A percentile compares a stretch with the other conserved stretches of the same genome.
Conservation (phyloP, 2,329 filamentous ascomycete genomes). For the Cercospora canescens region DNA sequence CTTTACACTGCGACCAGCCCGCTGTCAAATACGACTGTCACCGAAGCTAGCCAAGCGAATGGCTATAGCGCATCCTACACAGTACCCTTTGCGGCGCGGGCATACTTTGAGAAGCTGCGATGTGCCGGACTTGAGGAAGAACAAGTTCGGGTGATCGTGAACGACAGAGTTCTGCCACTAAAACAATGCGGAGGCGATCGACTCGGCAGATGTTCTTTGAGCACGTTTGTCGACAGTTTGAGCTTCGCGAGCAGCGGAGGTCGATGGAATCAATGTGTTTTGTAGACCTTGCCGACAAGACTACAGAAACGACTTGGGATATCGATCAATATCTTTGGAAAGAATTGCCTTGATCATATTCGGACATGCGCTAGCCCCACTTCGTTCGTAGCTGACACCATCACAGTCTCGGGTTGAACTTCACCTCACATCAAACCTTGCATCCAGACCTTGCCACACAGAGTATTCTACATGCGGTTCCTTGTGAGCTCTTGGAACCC, state of each 20-base stretch:
- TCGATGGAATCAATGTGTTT: constrained; percentile 66
- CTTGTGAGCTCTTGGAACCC: not conserved
- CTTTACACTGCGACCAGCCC: constrained; percentile 68
- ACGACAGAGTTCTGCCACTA: constrained; percentile 77
- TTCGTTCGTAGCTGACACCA: not conserved
- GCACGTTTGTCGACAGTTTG: constrained; percentile 71
- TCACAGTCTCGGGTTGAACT: not conserved
- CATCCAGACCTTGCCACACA: not conserved
- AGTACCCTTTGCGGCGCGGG: constrained; percentile 76
- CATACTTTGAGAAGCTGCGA: constrained; percentile 85
- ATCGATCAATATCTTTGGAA: not conserved
- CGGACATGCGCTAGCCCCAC: not conserved
- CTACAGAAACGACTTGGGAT: not conserved
- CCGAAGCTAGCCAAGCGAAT: constrained; percentile 54
- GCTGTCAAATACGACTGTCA: constrained; percentile 46
- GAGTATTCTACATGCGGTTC: not conserved
- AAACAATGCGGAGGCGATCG: constrained; percentile 68
- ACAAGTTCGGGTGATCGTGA: constrained; percentile 76
- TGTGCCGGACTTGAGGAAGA: constrained; percentile 65
- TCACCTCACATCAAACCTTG: not conserved
- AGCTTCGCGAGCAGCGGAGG: constrained; percentile 72
- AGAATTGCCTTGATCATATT: not conserved
- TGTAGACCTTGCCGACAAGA: constrained; percentile 1
- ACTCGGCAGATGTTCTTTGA: constrained; percentile 69
- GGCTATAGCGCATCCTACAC: constrained; percentile 77